Percentiles rank a stretch among this genome's conserved stretches.
Conservation (phyloP, 164 flowering plant species). For the Stephania japonica region DNA sequence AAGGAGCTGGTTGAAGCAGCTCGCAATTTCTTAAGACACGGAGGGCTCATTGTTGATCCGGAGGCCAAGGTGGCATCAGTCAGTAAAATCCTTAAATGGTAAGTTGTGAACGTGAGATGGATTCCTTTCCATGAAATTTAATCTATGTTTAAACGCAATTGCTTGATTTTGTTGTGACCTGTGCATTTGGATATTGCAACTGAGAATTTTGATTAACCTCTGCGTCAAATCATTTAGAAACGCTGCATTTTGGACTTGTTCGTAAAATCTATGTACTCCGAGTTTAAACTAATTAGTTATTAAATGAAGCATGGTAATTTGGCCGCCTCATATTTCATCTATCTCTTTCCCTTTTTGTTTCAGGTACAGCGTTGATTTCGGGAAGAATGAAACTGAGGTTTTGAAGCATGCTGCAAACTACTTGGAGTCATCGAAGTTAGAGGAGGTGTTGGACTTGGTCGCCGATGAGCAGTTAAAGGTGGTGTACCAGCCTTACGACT, state of each 20-base stretch:
- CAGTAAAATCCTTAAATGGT: slow-evolving; percentile 70
- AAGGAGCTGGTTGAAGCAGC: slow-evolving; percentile 74
- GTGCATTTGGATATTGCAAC: not conserved
- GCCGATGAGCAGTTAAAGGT: slow-evolving; percentile 56
- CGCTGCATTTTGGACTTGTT: too few relatives aligned
- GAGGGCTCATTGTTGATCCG: slow-evolving; percentile 53
- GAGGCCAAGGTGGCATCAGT: slow-evolving; percentile 38
- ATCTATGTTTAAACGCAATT: not conserved
- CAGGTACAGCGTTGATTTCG: slow-evolving; percentile 80
- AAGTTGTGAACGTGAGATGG: slow-evolving; percentile 17
- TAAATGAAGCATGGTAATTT: not conserved
- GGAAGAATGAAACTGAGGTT: slow-evolving; percentile 71
- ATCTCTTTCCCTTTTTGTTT: not conserved
- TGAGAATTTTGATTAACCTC: not conserved
- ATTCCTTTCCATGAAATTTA: not conserved
- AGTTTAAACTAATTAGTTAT: not conserved
- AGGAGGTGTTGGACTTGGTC: slow-evolving; percentile 54
- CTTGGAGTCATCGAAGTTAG: slow-evolving; percentile 51
- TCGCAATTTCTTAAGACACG: slow-evolving; percentile 48
- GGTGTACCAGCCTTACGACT: slow-evolving; percentile 66
- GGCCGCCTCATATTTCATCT: not conserved
- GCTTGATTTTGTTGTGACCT: not conserved
- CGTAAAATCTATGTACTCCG: too few relatives aligned
- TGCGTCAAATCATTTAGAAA: not conserved
- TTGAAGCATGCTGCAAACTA: slow-evolving; percentile 76